Percentiles rank a stretch among this genome's conserved stretches.
Evolutionary conservation across 2,329 filamentous ascomycete species (phyloP).

Genomic region (Penicillium sp.): DNA sequence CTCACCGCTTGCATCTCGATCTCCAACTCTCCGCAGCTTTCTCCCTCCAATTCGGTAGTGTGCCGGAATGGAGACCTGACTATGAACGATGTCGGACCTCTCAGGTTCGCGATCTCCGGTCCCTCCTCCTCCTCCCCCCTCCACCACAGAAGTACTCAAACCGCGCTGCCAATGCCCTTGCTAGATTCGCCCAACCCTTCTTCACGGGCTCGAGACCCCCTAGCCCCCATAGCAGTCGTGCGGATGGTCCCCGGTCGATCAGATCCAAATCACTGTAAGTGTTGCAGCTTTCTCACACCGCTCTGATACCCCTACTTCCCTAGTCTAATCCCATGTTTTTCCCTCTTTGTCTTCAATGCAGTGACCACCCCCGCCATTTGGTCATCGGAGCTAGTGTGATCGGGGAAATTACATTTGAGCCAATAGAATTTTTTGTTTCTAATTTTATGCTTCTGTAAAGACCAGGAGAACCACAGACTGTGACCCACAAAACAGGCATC

Average conservation of each 20-base stretch:
- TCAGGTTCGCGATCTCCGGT: constrained; percentile 31
- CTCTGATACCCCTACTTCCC: constrained; percentile 10
- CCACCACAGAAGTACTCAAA: constrained; percentile 41
- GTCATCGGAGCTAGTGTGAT: constrained; percentile 7
- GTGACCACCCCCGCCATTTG: constrained; percentile 8
- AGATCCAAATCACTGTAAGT: constrained; percentile 43
- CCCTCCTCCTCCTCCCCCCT: constrained; percentile 37
- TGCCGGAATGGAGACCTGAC: constrained; percentile 21
- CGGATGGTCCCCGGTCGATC: constrained; percentile 32
- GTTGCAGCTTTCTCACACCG: constrained; percentile 19
- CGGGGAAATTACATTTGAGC: constrained; percentile 4
- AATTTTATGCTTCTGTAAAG: constrained; percentile 1
- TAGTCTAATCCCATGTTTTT: constrained; percentile 7
- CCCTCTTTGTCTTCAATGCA: neutral
- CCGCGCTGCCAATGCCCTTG: constrained; percentile 47
- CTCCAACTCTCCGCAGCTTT: constrained; percentile 6
- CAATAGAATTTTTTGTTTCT: constrained; percentile 27
- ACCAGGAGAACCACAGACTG: constrained; percentile 52
- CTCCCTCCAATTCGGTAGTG: constrained; percentile 25
- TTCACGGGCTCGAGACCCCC: constrained; percentile 54
- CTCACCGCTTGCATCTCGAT: constrained; percentile 7
- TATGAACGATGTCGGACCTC: constrained; percentile 28
- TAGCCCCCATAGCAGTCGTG: constrained; percentile 46
- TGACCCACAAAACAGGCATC: constrained; percentile 63
- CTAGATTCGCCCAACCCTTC: constrained; percentile 55